phyloP scores from a whole-genome alignment of 441 rosid species.

The Metrosideros polymorpha region DNA sequence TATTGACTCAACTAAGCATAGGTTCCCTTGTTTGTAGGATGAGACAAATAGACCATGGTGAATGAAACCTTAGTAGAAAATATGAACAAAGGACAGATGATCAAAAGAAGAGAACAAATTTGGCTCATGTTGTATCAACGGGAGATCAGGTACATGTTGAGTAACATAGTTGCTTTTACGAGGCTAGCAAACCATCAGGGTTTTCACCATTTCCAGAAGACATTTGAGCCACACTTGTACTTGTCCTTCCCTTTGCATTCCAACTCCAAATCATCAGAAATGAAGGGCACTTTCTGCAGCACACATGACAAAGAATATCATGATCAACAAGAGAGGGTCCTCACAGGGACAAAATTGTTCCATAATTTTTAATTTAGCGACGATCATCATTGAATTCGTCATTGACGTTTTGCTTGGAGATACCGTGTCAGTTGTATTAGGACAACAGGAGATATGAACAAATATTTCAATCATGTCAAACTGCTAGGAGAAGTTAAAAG shows the following conservation, averaged over 20 bases:
- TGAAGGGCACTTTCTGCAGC: conserved; percentile 83
- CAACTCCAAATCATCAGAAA: conserved; percentile 64
- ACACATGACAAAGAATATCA: not conserved
- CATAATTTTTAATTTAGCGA: not conserved
- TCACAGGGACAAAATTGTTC: not conserved
- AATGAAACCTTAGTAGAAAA: not conserved
- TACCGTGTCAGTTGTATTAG: not conserved
- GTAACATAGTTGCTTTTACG: not conserved
- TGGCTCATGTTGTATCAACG: conserved; percentile 3
- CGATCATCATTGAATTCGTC: not conserved
- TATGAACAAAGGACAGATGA: not conserved
- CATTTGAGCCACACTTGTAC: conserved; percentile 94
- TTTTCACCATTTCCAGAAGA: conserved; percentile 96
- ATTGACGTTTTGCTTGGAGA: not conserved
- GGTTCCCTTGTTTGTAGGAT: not conserved
- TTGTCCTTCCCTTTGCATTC: conserved; percentile 95
- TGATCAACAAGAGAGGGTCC: not conserved
- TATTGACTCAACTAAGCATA: not conserved
- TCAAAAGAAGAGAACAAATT: not conserved
- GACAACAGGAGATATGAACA: not conserved
- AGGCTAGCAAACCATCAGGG: not conserved
- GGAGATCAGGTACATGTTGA: conserved; percentile 21
- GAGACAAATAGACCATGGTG: not conserved
- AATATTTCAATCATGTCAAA: not conserved
- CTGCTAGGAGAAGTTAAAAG: not conserved